phyloP scores from a whole-genome alignment of 305 asterid genomes.

The Euphrasia arctica region DNA sequence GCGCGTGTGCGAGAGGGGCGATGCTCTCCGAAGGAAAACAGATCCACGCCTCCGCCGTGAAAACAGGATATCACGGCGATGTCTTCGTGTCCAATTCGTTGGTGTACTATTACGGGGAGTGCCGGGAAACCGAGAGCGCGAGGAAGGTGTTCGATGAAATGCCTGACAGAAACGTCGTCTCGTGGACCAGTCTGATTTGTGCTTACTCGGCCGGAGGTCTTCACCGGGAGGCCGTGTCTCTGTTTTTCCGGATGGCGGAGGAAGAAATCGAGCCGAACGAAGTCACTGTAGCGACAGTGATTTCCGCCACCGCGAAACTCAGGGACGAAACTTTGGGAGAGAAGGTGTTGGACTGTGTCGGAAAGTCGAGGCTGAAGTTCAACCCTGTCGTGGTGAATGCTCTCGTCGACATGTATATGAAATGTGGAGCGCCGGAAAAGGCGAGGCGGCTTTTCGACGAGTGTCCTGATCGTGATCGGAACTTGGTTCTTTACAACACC shows the following conservation, averaged over 20 bases:
- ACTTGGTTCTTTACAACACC: slow-evolving; percentile 49
- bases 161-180: slow-evolving; percentile 44
- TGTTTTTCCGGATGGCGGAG: slow-evolving; percentile 45
- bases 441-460: slow-evolving; percentile 44
- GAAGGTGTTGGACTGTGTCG: slow-evolving; percentile 33
- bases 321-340: slow-evolving; percentile 42
- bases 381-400: slow-evolving; percentile 48
- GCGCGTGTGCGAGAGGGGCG: slow-evolving; percentile 45
- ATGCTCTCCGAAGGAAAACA: slow-evolving; percentile 39
- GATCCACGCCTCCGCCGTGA: slow-evolving; percentile 40
- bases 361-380: slow-evolving; percentile 26
- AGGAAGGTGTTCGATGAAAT: slow-evolving; percentile 54
- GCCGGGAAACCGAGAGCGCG: slow-evolving; percentile 40
- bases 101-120: slow-evolving; percentile 19
- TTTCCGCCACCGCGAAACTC: slow-evolving; percentile 47
- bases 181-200: slow-evolving; percentile 53
- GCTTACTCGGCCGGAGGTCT: slow-evolving; percentile 37
- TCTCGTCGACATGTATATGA: slow-evolving; percentile 56
- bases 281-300: slow-evolving; percentile 37
- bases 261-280: slow-evolving; percentile 43
- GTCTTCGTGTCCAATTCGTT: slow-evolving; percentile 43
- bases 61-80: slow-evolving; percentile 38
- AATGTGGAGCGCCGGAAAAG: slow-evolving; percentile 44
- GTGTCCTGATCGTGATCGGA: slow-evolving; percentile 19
- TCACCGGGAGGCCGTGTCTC: slow-evolving; percentile 43